These are phyloP conservation scores for Fusarium chaquense DNA, from an alignment of 2,329 filamentous ascomycete genomes.

Conservation along the genomic window DNA sequence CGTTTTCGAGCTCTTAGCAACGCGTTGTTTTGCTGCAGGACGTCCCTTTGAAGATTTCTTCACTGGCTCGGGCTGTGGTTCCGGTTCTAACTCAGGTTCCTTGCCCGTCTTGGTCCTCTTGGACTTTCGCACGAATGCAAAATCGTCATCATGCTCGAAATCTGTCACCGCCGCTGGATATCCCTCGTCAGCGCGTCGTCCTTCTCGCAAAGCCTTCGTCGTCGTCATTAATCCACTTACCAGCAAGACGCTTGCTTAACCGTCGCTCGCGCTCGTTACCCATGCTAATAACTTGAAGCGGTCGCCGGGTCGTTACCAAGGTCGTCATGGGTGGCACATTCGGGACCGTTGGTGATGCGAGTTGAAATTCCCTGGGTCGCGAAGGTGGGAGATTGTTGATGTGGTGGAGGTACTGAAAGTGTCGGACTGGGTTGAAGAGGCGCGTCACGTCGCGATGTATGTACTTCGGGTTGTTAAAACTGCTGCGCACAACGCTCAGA, in stretches of 20 bases:
- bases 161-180: slow-evolving; percentile 52
- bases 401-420: slow-evolving; percentile 22
- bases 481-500: neutral
- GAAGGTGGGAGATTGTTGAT: slow-evolving; percentile 32
- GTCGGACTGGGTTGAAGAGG: slow-evolving; percentile 28
- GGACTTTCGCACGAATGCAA: slow-evolving; percentile 76
- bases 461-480: neutral
- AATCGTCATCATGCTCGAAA: slow-evolving; percentile 82
- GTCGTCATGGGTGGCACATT: slow-evolving; percentile 75
- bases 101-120: slow-evolving; percentile 73
- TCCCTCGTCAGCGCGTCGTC: slow-evolving; percentile 33
- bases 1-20: slow-evolving; percentile 51
- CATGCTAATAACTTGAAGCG: slow-evolving; percentile 77
- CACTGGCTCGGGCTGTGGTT: slow-evolving; percentile 54
- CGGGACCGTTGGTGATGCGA: slow-evolving; percentile 43
- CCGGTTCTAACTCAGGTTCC: slow-evolving; percentile 53
- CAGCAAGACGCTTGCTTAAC: slow-evolving; percentile 73
- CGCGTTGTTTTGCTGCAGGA: slow-evolving; percentile 51
- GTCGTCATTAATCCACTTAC: slow-evolving; percentile 58
- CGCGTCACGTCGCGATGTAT: slow-evolving; percentile 42
- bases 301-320: slow-evolving; percentile 72
- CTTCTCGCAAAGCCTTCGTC: slow-evolving; percentile 5
- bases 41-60: slow-evolving; percentile 57
- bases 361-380: slow-evolving; percentile 33
- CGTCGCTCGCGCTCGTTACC: slow-evolving; percentile 72